Evolutionary conservation across 169 alveolate genomes (phyloP).

Genomic region (Cryptosporidium canis): DNA sequence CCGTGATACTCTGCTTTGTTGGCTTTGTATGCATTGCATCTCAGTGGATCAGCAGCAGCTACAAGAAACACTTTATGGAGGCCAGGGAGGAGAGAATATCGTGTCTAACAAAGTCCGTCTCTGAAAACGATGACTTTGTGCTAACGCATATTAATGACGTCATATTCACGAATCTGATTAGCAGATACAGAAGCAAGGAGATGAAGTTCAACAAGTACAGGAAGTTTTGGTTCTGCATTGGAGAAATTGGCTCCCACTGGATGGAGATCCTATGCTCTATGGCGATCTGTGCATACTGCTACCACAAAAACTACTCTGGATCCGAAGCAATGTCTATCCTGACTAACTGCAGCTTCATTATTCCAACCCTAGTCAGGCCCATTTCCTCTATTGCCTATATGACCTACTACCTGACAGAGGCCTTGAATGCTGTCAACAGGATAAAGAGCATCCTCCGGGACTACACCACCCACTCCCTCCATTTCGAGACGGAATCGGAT

Average conservation of each 20-base stretch:
- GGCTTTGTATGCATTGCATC: conserved; percentile 9
- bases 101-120: not conserved
- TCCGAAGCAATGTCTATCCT: not conserved
- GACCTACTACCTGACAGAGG: conserved; percentile 44
- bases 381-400: conserved; percentile 50
- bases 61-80: conserved; percentile 38
- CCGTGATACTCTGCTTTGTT: not conserved
- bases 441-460: not conserved
- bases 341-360: conserved; percentile 21
- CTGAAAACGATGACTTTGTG: conserved; percentile 36
- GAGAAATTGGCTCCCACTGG: conserved; percentile 45
- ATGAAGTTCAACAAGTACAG: conserved; percentile 60
- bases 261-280: conserved; percentile 44
- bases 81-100: conserved; percentile 57
- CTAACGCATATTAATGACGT: not conserved
- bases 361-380: conserved; percentile 44
- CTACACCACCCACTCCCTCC: not conserved
- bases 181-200: conserved; percentile 9
- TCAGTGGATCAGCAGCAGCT: conserved; percentile 50
- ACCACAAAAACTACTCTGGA: not conserved
- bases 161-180: conserved; percentile 3
- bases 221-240: conserved; percentile 50
- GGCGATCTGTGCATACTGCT: conserved; percentile 22
- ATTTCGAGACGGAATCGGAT: not conserved
- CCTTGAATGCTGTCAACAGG: conserved; percentile 35